Evolutionary conservation across 257 asterid genomes (phyloP).

Genomic region (Coffea eugenioides): DNA sequence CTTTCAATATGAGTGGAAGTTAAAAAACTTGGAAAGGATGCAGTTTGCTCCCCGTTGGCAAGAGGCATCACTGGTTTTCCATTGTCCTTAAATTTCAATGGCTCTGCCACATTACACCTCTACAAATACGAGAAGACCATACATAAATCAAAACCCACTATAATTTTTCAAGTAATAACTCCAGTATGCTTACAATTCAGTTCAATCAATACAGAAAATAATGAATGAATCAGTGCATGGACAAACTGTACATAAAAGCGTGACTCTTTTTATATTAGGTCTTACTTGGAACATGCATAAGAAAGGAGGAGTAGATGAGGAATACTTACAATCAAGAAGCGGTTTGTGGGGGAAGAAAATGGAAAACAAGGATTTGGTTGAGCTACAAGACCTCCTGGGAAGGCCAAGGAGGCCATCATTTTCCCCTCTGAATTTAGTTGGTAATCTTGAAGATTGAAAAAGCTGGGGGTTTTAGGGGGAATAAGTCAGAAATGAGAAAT

Average conservation of each 20-base stretch:
- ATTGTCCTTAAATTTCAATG: slow-evolving; percentile 58
- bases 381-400: slow-evolving; percentile 36
- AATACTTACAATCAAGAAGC: slow-evolving; percentile 32
- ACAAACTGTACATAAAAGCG: neutral
- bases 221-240: neutral
- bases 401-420: slow-evolving; percentile 63
- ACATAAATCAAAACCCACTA: neutral
- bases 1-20: slow-evolving; percentile 39
- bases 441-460: neutral
- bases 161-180: slow-evolving; percentile 5
- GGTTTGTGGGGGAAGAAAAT: neutral
- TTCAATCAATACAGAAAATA: neutral
- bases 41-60: slow-evolving; percentile 27
- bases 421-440: neutral
- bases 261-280: neutral
- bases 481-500: no score
- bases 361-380: slow-evolving; percentile 15
- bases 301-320: neutral
- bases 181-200: neutral
- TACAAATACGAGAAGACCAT: slow-evolving; percentile 21
- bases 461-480: no score
- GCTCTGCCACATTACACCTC: slow-evolving; percentile 68
- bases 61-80: slow-evolving; percentile 39
- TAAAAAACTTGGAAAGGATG: slow-evolving; percentile 50
- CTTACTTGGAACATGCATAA: slow-evolving; percentile 1